These are phyloP conservation scores for Tetracladium setigerum DNA, from an alignment of 495 filamentous ascomycete genomes.

Conservation along the genomic window DNA sequence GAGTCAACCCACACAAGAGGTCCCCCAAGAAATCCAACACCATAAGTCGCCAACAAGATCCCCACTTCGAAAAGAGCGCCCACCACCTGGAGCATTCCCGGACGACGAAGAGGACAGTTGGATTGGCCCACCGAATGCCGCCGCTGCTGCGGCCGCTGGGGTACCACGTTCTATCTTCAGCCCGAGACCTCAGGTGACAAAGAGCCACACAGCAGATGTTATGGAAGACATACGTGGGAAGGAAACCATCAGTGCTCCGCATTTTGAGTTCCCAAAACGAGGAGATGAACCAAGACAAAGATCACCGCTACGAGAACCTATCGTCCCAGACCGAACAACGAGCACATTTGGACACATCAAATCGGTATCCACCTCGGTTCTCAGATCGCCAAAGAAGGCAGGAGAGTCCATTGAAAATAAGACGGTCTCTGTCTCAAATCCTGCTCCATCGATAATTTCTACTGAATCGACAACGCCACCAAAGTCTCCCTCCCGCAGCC, in stretches of 20 bases:
- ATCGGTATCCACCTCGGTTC: slow-evolving; percentile 42
- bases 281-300: slow-evolving; percentile 21
- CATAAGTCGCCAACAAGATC: slow-evolving; percentile 27
- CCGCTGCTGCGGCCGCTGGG: slow-evolving; percentile 23
- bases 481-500: slow-evolving; percentile 59
- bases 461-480: slow-evolving; percentile 54
- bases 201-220: slow-evolving; percentile 50
- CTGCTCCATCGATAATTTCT: slow-evolving; percentile 32
- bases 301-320: slow-evolving; percentile 33
- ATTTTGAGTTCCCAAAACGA: slow-evolving; percentile 33
- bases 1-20: slow-evolving; percentile 7
- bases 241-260: slow-evolving; percentile 29
- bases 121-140: slow-evolving; percentile 57
- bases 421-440: slow-evolving; percentile 55
- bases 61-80: slow-evolving; percentile 4
- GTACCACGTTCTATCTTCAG: slow-evolving; percentile 31
- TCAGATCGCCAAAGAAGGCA: slow-evolving; percentile 38
- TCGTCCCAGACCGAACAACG: slow-evolving; percentile 26
- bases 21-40: background rate
- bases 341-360: slow-evolving; percentile 38
- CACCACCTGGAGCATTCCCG: slow-evolving; percentile 44
- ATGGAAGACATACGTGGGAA: slow-evolving; percentile 48
- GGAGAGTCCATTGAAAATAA: slow-evolving; percentile 37
- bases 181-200: slow-evolving; percentile 41
- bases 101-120: slow-evolving; percentile 73